A percentile compares a stretch with the other conserved stretches of the same genome.
Evolutionary conservation across 192 early-diverging fungal species (phyloP).

Genomic region (Gigaspora rosea): DNA sequence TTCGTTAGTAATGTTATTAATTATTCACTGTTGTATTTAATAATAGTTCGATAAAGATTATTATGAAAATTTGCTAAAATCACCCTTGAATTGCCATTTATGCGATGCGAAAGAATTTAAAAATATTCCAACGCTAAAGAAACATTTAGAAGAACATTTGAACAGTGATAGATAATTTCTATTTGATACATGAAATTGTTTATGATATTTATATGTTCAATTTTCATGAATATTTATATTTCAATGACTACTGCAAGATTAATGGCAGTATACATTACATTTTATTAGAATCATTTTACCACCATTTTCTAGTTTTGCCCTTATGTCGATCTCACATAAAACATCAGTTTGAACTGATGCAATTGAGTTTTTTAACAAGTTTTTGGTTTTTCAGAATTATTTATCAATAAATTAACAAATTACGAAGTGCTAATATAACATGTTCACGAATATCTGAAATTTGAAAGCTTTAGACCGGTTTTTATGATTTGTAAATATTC

Average conservation of each 20-base stretch:
- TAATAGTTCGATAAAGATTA: conserved; percentile 12
- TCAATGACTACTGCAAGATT: too few relatives aligned
- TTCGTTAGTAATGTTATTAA: background rate
- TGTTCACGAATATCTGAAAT: conserved; percentile 73
- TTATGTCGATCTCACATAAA: conserved; percentile 50
- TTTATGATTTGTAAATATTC: background rate
- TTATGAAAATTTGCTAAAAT: conserved; percentile 19
- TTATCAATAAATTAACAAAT: conserved; percentile 65
- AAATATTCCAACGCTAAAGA: conserved; percentile 3
- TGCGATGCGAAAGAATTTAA: conserved; percentile 5
- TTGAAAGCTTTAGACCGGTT: background rate
- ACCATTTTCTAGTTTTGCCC: conserved; percentile 47
- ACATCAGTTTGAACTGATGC: conserved; percentile 58
- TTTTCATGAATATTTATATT: too few relatives aligned
- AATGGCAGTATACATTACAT: background rate
- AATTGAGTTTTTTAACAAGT: conserved; percentile 60
- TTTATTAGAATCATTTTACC: conserved; percentile 8
- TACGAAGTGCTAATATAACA: conserved; percentile 73
- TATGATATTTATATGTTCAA: too few relatives aligned
- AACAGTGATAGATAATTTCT: background rate
- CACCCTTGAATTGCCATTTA: conserved; percentile 16
- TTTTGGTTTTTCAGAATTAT: conserved; percentile 71
- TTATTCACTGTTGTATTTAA: background rate
- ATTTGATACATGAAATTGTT: too few relatives aligned
- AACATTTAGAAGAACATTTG: conserved; percentile 20